Evolutionary conservation across 2,329 filamentous ascomycete genomes (phyloP).

Genomic region (Fusarium foetens): DNA sequence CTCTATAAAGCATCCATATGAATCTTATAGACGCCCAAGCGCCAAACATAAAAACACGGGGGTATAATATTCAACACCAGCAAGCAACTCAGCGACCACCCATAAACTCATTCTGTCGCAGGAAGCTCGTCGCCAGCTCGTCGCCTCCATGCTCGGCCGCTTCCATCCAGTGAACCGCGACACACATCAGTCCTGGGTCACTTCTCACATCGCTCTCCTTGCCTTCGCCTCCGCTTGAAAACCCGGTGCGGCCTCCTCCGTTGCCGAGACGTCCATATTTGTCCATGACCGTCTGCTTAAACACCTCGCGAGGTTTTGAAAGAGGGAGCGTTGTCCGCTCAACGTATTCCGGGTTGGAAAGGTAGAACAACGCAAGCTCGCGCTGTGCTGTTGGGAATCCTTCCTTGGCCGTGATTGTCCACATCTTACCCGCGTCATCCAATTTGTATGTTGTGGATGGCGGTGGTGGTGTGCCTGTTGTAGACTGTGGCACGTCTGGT

Average conservation of each 20-base stretch:
- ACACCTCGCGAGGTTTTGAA: conserved; percentile 85
- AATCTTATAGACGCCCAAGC: conserved; percentile 31
- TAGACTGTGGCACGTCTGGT: conserved; percentile 47
- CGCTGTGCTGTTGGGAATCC: conserved; percentile 85
- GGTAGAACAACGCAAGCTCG: conserved; percentile 91
- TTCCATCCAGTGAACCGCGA: conserved; percentile 98
- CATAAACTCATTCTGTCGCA: conserved; percentile 71
- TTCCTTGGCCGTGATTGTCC: conserved; percentile 93
- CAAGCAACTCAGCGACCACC: conserved; percentile 43
- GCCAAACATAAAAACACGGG: conserved; percentile 38
- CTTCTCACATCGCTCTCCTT: conserved; percentile 67
- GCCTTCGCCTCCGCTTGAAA: conserved; percentile 34
- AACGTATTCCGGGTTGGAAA: conserved; percentile 89
- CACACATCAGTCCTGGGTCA: conserved; percentile 89
- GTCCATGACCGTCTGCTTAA: conserved; percentile 87
- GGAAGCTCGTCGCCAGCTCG: conserved; percentile 81
- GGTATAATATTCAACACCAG: conserved; percentile 41
- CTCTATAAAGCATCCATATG: conserved; percentile 23
- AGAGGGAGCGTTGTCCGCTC: conserved; percentile 83
- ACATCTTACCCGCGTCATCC: conserved; percentile 86
- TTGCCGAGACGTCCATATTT: conserved; percentile 61
- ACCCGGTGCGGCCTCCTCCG: conserved; percentile 37
- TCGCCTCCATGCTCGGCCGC: conserved; percentile 87
- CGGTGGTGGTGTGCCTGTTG: conserved; percentile 57
- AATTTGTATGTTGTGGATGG: conserved; percentile 73